Base-by-base conservation (phyloP, 495 filamentous ascomycete species). In the Bacidia gigantensis region DNA sequence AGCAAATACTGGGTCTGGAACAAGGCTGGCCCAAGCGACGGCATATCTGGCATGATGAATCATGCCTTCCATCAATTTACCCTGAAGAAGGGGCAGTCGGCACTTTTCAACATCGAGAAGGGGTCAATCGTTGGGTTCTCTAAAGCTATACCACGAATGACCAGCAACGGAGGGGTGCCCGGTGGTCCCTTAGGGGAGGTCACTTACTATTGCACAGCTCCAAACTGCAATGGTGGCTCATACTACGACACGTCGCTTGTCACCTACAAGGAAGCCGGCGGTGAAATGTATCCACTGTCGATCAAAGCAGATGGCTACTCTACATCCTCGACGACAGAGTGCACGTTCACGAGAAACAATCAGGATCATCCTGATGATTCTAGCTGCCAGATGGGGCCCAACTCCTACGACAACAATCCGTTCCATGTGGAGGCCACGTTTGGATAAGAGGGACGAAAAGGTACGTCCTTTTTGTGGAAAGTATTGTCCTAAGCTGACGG, bases 1-100 rank as follows among this genome's bases (percentile, higher is more conserved):
- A 72, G 72, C 62, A 69, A 64, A 38, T 60, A 77, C 44, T 53
- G 65, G 17, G 65, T 78, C 65, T 79, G 75, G 75, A 75, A 78
- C 69, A 78, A 69, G 53, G 60, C 64, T 23, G 72, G 67, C 17
- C 29, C 29, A 14, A 7, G 7, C 5, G 62, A 60, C 18, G 48
- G 58, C 26, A 67, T 72, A 47, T 74, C 67, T 61, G 74, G 64
- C 45, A 60, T 53, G 52, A 61, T 68, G 58, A 59, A 62, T 17
- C 69, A 68, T 40, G 59, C 77, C 11, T 65, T 46, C 21, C 61
- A 78, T 59, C 63, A 58, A 39, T 61, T 79, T 21, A 44, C 62
- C 3, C 49, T 69, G 46, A 65, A 65, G 2, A 64, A 66, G 43
- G 51, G 35, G 3, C 56, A 65, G 42, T 60, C 65, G 48, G 65